phyloP scores from a whole-genome alignment of 2,329 filamentous ascomycete genomes.

The Pseudogymnoascus sp. region DNA sequence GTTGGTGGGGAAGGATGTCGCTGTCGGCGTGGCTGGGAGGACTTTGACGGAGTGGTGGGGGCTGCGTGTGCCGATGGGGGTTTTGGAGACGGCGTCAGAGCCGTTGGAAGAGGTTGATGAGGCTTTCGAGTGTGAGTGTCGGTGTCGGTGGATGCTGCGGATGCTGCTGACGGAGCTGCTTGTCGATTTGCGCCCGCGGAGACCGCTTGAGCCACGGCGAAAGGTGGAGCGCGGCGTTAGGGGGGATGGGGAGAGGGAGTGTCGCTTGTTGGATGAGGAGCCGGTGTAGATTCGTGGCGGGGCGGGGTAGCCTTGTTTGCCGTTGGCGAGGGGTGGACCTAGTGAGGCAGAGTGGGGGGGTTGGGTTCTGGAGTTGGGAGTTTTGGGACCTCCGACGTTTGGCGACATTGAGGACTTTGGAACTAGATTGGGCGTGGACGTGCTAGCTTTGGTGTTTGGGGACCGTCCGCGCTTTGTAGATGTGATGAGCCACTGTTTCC shows the following conservation, averaged over 20 bases:
- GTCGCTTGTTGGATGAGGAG: conserved; percentile 50
- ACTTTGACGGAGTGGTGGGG: conserved; percentile 91
- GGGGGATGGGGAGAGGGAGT: conserved; percentile 78
- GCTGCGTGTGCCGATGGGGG: conserved; percentile 55
- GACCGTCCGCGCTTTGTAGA: conserved; percentile 54
- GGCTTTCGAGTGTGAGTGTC: conserved; percentile 85
- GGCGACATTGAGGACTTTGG: conserved; percentile 36
- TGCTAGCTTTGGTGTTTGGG: conserved; percentile 33
- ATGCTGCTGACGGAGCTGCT: conserved; percentile 92
- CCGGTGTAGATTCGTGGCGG: conserved; percentile 32
- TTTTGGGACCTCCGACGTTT: conserved; percentile 38
- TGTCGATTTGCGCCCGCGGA: conserved; percentile 88
- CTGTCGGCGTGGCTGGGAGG: conserved; percentile 79
- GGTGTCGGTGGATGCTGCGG: conserved; percentile 79
- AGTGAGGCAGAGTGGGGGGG: conserved; percentile 38
- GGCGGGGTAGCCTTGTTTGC: conserved; percentile 24
- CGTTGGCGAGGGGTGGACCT: conserved; percentile 28
- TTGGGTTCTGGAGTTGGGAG: conserved; percentile 50
- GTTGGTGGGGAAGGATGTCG: conserved; percentile 68
- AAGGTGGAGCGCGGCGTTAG: conserved; percentile 82
- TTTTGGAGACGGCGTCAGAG: conserved; percentile 62
- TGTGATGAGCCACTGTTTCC: conserved; percentile 67
- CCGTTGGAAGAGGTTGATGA: conserved; percentile 83
- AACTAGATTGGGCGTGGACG: conserved; percentile 50
- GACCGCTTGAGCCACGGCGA: conserved; percentile 70